Evolutionary conservation across 2,329 filamentous ascomycete species (phyloP).

Genomic region (Colletotrichum sp.): DNA sequence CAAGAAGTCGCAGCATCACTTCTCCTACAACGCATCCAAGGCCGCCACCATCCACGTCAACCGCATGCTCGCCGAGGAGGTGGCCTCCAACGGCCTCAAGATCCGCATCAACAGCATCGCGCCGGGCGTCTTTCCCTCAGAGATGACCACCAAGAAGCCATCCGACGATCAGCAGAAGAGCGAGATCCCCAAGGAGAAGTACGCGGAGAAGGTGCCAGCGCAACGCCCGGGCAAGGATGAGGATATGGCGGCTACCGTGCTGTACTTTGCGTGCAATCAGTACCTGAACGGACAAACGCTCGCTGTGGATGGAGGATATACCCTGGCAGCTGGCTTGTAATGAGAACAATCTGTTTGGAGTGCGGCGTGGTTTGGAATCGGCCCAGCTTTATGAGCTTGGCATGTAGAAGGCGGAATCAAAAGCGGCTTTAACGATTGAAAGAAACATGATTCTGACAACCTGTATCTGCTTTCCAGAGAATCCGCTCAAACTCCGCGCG

Average conservation of each 20-base stretch:
- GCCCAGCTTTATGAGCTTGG: not conserved
- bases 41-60: conserved; percentile 69
- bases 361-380: not conserved
- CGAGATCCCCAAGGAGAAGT: conserved; percentile 60
- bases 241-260: conserved; percentile 72
- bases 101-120: conserved; percentile 76
- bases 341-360: not conserved
- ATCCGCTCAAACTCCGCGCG: not conserved
- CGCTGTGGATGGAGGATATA: conserved; percentile 50
- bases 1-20: conserved; percentile 69
- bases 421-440: not conserved
- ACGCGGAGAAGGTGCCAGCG: conserved; percentile 66
- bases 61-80: conserved; percentile 66
- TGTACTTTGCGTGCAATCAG: conserved; percentile 55
- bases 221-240: conserved; percentile 71
- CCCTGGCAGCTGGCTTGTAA: conserved; percentile 39
- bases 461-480: not conserved
- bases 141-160: conserved; percentile 65
- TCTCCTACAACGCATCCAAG: conserved; percentile 68
- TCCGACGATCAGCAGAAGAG: conserved; percentile 61
- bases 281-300: conserved; percentile 49
- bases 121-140: conserved; percentile 72
- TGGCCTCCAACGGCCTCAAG: conserved; percentile 63
- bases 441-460: not conserved
- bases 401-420: not conserved